Percentiles rank a stretch among this genome's conserved stretches.
These are phyloP conservation scores for Wickerhamomyces rabaulensis DNA, from an alignment of 805 yeast species.

Conservation along the genomic window DNA sequence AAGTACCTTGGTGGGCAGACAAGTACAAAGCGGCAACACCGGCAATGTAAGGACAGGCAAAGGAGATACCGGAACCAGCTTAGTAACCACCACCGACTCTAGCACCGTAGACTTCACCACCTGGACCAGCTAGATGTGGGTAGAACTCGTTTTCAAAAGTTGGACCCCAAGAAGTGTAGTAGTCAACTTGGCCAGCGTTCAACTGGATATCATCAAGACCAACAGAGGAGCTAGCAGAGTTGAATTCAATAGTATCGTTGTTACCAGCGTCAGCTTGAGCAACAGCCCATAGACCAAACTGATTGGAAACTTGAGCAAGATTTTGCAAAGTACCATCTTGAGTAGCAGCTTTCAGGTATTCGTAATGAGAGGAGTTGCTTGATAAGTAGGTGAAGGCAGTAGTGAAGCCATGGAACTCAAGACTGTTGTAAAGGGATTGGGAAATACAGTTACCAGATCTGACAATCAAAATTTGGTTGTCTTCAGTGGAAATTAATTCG, in stretches of 20 bases:
- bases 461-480: conserved; percentile 4
- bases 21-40: conserved; percentile 12
- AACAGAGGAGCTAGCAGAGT: background rate
- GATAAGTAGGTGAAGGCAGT: conserved; percentile 1
- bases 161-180: conserved; percentile 16
- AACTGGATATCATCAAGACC: background rate
- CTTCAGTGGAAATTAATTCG: background rate
- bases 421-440: background rate
- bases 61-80: conserved; percentile 13
- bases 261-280: conserved; percentile 4
- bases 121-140: conserved; percentile 15
- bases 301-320: conserved; percentile 5
- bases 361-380: background rate
- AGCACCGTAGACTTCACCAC: conserved; percentile 15
- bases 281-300: conserved; percentile 9
- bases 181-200: conserved; percentile 11
- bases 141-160: conserved; percentile 12
- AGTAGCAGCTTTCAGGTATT: no score
- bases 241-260: conserved; percentile 3
- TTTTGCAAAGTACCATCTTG: background rate
- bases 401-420: background rate
- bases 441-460: conserved; percentile 5
- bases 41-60: conserved; percentile 14
- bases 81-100: conserved; percentile 5
- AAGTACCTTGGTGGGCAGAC: conserved; percentile 2